Conservation (phyloP, 371 early-diverging fungal genomes). For the Mortierella sp. region DNA sequence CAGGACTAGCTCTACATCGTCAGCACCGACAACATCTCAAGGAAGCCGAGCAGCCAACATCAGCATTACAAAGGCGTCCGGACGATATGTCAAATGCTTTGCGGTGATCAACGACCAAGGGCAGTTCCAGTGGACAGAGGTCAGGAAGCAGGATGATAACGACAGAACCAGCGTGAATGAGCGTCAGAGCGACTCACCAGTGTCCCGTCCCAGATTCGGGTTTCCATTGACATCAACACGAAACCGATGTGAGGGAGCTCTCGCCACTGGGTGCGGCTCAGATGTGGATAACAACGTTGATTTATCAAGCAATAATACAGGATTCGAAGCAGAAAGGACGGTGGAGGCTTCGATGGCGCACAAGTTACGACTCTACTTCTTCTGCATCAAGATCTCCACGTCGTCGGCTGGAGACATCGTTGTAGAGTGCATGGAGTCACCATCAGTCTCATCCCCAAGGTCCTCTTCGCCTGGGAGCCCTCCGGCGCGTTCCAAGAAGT, state of each 20-base stretch:
- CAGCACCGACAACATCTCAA: slow-evolving; percentile 1
- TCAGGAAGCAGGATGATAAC: slow-evolving; percentile 10
- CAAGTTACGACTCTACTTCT: slow-evolving; percentile 49
- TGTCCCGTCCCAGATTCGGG: slow-evolving; percentile 11
- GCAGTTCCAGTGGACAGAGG: slow-evolving; percentile 51
- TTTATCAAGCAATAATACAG: background rate
- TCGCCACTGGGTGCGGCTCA: background rate
- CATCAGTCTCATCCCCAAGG: background rate
- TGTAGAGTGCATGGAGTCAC: slow-evolving; percentile 20
- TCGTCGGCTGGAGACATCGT: slow-evolving; percentile 28
- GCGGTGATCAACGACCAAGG: slow-evolving; percentile 42
- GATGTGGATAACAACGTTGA: background rate
- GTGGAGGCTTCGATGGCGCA: slow-evolving; percentile 46
- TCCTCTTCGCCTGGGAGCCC: background rate
- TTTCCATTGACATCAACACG: slow-evolving; percentile 21
- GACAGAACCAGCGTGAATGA: background rate
- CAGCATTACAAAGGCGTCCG: slow-evolving; percentile 38
- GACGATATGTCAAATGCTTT: slow-evolving; percentile 50
- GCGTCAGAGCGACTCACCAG: background rate
- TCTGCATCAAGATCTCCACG: slow-evolving; percentile 38
- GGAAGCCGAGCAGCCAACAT: slow-evolving; percentile 22
- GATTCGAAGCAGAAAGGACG: background rate
- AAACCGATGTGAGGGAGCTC: background rate
- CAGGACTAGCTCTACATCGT: slow-evolving; percentile 16
- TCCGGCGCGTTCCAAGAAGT: background rate